Conservation (phyloP, 2,329 filamentous ascomycete genomes). For the Neofusicoccum cordaticola region DNA sequence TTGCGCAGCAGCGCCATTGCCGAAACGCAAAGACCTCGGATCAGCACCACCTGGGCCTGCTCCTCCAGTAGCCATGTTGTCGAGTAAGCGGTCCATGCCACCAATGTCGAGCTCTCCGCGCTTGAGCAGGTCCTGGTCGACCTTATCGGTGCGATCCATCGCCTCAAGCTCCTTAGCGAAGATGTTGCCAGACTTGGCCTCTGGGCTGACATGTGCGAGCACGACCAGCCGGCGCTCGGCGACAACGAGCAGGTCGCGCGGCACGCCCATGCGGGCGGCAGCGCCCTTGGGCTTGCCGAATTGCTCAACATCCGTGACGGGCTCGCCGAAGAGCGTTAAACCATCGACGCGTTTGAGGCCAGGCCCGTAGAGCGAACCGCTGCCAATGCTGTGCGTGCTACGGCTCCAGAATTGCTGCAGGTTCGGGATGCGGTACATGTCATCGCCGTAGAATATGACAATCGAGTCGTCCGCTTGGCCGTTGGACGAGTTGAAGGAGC, state of each 20-base stretch:
- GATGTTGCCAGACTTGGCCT: slow-evolving; percentile 31
- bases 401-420: slow-evolving; percentile 46
- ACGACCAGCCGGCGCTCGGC: slow-evolving; percentile 46
- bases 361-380: slow-evolving; percentile 40
- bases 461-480: slow-evolving; percentile 43
- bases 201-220: slow-evolving; percentile 31
- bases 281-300: slow-evolving; percentile 37
- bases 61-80: slow-evolving; percentile 26
- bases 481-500: slow-evolving; percentile 25
- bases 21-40: background rate
- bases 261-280: slow-evolving; percentile 43
- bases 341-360: slow-evolving; percentile 42
- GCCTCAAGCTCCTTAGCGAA: slow-evolving; percentile 29
- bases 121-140: slow-evolving; percentile 45
- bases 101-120: slow-evolving; percentile 47
- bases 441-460: slow-evolving; percentile 46
- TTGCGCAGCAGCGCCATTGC: background rate
- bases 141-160: slow-evolving; percentile 27
- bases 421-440: slow-evolving; percentile 46
- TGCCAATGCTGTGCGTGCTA: slow-evolving; percentile 26
- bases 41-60: background rate
- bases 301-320: slow-evolving; percentile 43
- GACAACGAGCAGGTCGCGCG: slow-evolving; percentile 43
- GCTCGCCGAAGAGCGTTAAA: slow-evolving; percentile 41
- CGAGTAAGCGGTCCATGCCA: slow-evolving; percentile 47